Evolutionary conservation across 192 early-diverging fungal species (phyloP).

Genomic region (Radiomyces spectabilis): DNA sequence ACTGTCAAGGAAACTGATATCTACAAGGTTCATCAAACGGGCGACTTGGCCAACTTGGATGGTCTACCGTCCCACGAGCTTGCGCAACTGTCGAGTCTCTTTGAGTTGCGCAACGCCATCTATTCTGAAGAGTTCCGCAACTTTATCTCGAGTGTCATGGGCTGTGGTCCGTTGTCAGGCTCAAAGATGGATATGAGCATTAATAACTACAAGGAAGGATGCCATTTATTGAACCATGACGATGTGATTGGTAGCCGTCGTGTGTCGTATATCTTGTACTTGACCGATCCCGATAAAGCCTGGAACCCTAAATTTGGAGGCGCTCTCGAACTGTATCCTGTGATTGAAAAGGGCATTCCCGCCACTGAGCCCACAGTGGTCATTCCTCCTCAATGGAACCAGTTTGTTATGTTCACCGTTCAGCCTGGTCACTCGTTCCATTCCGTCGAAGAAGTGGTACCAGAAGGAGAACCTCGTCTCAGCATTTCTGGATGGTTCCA

Average conservation of each 20-base stretch:
- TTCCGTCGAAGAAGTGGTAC: constrained; percentile 69
- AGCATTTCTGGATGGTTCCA: constrained; percentile 79
- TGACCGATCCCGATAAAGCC: constrained; percentile 52
- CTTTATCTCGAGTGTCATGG: constrained; percentile 57
- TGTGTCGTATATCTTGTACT: constrained; percentile 73
- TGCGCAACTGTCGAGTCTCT: constrained; percentile 43
- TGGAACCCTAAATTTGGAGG: constrained; percentile 64
- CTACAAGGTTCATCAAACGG: constrained; percentile 70
- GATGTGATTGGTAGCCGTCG: constrained; percentile 73
- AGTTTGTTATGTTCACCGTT: constrained; percentile 72
- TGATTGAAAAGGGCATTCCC: constrained; percentile 48
- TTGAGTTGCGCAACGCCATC: constrained; percentile 59
- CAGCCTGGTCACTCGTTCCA: constrained; percentile 75
- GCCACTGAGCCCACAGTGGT: constrained; percentile 48
- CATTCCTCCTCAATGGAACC: constrained; percentile 65
- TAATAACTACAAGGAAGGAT: constrained; percentile 63
- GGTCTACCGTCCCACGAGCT: constrained; percentile 56
- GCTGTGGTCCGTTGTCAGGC: constrained; percentile 61
- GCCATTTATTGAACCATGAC: constrained; percentile 74
- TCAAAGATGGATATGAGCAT: constrained; percentile 66
- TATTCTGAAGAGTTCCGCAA: constrained; percentile 69
- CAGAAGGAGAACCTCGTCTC: constrained; percentile 41
- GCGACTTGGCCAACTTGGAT: constrained; percentile 78
- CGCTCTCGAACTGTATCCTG: constrained; percentile 71
- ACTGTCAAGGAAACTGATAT: constrained; percentile 85